Base-by-base conservation (phyloP, 352 stramenopile species). In the Phytophthora hybrid region DNA sequence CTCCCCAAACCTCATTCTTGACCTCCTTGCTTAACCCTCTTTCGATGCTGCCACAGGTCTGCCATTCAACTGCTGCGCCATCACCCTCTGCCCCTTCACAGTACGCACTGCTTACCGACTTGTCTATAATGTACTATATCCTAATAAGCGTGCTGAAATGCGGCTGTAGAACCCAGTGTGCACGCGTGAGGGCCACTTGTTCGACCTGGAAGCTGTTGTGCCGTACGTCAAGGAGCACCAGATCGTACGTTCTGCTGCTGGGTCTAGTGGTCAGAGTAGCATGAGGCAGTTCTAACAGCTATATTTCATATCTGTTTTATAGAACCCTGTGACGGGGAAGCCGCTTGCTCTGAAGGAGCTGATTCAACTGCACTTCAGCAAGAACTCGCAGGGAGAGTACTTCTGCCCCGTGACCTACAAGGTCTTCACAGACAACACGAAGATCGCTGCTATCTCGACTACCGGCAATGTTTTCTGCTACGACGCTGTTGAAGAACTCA, bases 11-110 rank as follows among this genome's bases (percentile, higher is more conserved):
- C 1, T 55, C 39, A 41, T 9, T 56, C 8, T 60, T 21, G 6
- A 16, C 59, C 14, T 57, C 26, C 55, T n/a, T 67, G 23, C 31
- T 68, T 19, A 64, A 18, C 5, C 34, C 9, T 5, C 26, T 52
- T 44, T 26, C 21, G 19, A 31, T 21, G 44, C 5, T 63, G 21
- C 21, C 9, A 34, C 72, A 93, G 91, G 92, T 13, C 81, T 99
- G 31, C 97, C 97, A 39, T 99, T 99, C 81, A 95, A 99, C 73
- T 99, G 97, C 85, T 99, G 98, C 77, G 96, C 98, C 23, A 95
- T 99, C 71, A 98, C 93, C 3, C 86, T 99, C 53, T 93, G 80
- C 19, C 93, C 93, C 18, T 98, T 91, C 81, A 89, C 76, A 65
- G 93, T 93, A 71, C 62, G 66, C 49, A 19, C 16, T 59, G 44